phyloP scores from a whole-genome alignment of 108 stramenopile genomes.

The Fragilariopsis cylindrus region DNA sequence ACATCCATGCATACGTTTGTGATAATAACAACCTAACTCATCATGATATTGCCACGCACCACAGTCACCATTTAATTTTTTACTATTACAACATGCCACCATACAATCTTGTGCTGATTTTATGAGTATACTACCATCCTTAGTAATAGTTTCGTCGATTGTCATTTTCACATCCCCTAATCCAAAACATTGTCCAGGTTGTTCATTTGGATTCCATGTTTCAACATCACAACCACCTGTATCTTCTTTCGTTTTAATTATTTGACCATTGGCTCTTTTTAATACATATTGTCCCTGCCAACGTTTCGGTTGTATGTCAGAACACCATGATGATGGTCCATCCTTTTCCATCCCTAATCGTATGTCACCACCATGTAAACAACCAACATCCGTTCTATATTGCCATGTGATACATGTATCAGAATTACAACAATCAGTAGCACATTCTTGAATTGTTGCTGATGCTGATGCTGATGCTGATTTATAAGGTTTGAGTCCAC shows the following conservation, averaged over 20 bases:
- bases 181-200: slow-evolving; percentile 61
- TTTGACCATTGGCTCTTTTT: slow-evolving; percentile 26
- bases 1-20: slow-evolving; percentile 43
- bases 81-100: slow-evolving; percentile 49
- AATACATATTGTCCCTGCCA: slow-evolving; percentile 55
- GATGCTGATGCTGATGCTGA: background rate
- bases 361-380: slow-evolving; percentile 49
- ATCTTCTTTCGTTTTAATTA: slow-evolving; percentile 6
- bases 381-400: slow-evolving; percentile 47
- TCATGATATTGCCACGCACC: slow-evolving; percentile 55
- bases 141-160: background rate
- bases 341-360: slow-evolving; percentile 62
- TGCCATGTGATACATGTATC: slow-evolving; percentile 52
- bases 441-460: slow-evolving; percentile 36
- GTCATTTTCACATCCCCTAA: slow-evolving; percentile 46
- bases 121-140: background rate
- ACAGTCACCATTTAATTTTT: slow-evolving; percentile 23
- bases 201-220: slow-evolving; percentile 58
- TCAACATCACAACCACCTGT: background rate
- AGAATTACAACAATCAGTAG: slow-evolving; percentile 40
- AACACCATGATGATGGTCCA: slow-evolving; percentile 50
- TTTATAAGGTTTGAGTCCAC: slow-evolving; percentile 21
- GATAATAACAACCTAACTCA: slow-evolving; percentile 54
- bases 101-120: slow-evolving; percentile 42
- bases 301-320: slow-evolving; percentile 47